phyloP scores from a whole-genome alignment of 805 yeast genomes.

The Maudiozyma bulderi region DNA sequence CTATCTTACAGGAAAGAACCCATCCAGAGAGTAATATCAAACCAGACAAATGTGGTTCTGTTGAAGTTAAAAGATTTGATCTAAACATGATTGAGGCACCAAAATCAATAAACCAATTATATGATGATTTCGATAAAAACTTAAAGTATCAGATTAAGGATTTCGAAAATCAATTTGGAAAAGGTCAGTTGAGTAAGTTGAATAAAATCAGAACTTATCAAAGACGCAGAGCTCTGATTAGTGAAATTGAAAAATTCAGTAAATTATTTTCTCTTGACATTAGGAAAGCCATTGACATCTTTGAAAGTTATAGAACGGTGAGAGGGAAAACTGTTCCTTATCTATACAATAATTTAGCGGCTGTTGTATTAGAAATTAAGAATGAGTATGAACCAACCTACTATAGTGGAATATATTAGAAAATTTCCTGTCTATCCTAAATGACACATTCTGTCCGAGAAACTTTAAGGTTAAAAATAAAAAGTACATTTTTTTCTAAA shows the following conservation, averaged over 20 bases:
- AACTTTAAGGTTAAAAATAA: too few relatives aligned
- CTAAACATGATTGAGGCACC: slow-evolving; percentile 27
- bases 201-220: slow-evolving; percentile 32
- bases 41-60: neutral
- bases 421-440: neutral
- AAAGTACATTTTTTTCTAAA: neutral
- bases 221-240: slow-evolving; percentile 30
- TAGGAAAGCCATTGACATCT: slow-evolving; percentile 24
- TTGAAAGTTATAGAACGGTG: slow-evolving; percentile 25
- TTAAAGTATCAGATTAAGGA: slow-evolving; percentile 29
- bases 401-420: neutral
- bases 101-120: slow-evolving; percentile 26
- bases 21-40: neutral
- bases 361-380: slow-evolving; percentile 17
- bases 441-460: too few relatives aligned
- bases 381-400: neutral
- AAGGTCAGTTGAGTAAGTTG: slow-evolving; percentile 21
- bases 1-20: too few relatives aligned
- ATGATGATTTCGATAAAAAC: slow-evolving; percentile 26
- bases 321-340: slow-evolving; percentile 31
- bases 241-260: slow-evolving; percentile 29
- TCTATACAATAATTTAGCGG: slow-evolving; percentile 30
- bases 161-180: slow-evolving; percentile 26
- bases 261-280: slow-evolving; percentile 19
- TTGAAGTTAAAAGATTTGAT: slow-evolving; percentile 8